Conservation (phyloP, 306 rosid genomes). For the Abrus pulchellus region DNA sequence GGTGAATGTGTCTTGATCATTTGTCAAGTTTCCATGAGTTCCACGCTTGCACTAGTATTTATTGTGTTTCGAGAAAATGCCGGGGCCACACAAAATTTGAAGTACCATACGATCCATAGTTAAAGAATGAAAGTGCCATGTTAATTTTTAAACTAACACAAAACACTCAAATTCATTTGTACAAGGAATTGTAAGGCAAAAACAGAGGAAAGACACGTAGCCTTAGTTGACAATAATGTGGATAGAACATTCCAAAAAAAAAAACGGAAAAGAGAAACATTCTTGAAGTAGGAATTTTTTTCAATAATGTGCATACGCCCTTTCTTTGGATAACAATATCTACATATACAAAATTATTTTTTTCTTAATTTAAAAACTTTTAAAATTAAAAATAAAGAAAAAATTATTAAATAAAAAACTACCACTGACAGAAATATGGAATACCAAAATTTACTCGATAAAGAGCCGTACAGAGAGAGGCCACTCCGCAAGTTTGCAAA, state of each 20-base stretch:
- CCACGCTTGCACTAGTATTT: not conserved
- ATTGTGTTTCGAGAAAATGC: not conserved
- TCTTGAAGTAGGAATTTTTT: not conserved
- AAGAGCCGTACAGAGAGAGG: no score
- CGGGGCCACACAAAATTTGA: not conserved
- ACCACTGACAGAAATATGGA: no score
- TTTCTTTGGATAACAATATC: no score
- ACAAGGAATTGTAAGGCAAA: not conserved
- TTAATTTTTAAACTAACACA: not conserved
- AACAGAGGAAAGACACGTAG: conserved; percentile 1
- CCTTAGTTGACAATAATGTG: not conserved
- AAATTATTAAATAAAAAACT: no score
- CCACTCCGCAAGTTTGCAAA: no score
- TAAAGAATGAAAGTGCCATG: not conserved
- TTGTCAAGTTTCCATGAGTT: not conserved
- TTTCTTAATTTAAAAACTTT: no score
- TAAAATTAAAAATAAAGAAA: no score
- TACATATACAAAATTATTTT: no score
- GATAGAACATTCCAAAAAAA: not conserved
- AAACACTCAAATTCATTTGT: not conserved
- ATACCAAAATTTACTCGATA: no score
- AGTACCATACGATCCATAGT: not conserved
- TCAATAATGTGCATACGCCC: no score
- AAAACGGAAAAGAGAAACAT: not conserved
- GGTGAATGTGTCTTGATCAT: not conserved